These are phyloP conservation scores for Pseudocercospora pini-densiflorae DNA, from an alignment of 2,329 filamentous ascomycete species.

Conservation along the genomic window DNA sequence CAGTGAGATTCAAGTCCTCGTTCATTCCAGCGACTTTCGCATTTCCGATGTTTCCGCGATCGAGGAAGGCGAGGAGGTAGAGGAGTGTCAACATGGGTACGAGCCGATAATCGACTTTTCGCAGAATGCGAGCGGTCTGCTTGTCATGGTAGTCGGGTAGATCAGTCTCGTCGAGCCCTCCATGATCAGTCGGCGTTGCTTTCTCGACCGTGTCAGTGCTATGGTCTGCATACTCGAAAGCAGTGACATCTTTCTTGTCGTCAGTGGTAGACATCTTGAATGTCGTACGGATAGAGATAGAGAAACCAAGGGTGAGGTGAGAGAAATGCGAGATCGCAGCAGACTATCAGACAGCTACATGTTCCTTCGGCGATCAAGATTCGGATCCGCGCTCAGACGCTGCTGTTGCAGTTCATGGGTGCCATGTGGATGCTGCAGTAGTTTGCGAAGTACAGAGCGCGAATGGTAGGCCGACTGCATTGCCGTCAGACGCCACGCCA, in stretches of 20 bases:
- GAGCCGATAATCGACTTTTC: slow-evolving; percentile 23
- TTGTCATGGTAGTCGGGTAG: slow-evolving; percentile 1
- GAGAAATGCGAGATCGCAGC: background rate
- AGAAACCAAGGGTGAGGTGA: background rate
- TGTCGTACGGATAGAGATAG: too few species aligned
- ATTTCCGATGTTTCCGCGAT: slow-evolving; percentile 42
- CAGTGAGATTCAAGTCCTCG: slow-evolving; percentile 47
- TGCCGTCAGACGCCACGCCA: background rate
- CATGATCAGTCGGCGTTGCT: background rate
- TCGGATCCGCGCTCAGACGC: too few species aligned
- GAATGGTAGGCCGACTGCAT: background rate
- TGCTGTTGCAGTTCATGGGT: background rate
- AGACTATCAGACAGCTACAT: background rate
- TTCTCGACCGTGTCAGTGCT: slow-evolving; percentile 7
- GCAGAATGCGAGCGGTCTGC: background rate
- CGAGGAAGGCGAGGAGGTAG: slow-evolving; percentile 51
- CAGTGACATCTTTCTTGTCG: background rate
- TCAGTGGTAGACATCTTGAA: background rate
- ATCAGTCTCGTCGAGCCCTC: background rate
- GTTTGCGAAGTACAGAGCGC: background rate
- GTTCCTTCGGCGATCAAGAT: background rate
- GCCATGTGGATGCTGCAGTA: slow-evolving; percentile 4
- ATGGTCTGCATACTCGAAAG: slow-evolving; percentile 4
- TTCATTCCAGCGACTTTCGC: slow-evolving; percentile 35
- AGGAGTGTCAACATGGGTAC: slow-evolving; percentile 43